Evolutionary conservation across 805 yeast genomes (phyloP).

Genomic region (Lachancea thermotolerans): DNA sequence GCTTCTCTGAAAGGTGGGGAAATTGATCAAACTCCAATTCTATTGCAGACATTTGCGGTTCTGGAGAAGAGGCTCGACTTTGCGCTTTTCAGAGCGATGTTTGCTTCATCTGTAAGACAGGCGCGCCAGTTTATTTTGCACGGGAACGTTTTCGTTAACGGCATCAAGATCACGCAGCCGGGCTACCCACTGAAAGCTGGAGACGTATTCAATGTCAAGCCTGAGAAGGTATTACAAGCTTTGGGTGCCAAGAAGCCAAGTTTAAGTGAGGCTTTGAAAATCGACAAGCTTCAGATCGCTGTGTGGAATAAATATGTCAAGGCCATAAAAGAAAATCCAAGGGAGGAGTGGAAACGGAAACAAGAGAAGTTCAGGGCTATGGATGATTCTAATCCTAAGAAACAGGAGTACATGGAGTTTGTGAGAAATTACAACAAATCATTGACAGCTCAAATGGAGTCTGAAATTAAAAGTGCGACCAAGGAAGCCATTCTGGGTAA

Average conservation of each 20-base stretch:
- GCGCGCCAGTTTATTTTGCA: slow-evolving; percentile 81
- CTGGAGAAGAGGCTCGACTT: slow-evolving; percentile 84
- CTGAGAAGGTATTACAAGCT: slow-evolving; percentile 78
- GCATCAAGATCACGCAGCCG: slow-evolving; percentile 70
- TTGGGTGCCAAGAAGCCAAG: slow-evolving; percentile 82
- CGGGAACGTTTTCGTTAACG: slow-evolving; percentile 83
- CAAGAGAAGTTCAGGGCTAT: slow-evolving; percentile 17
- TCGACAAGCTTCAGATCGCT: slow-evolving; percentile 64
- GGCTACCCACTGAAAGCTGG: slow-evolving; percentile 74
- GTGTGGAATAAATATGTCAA: slow-evolving; percentile 72
- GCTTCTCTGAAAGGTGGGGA: slow-evolving; percentile 59
- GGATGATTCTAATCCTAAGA: slow-evolving; percentile 24
- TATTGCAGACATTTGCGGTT: slow-evolving; percentile 81
- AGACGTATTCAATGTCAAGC: slow-evolving; percentile 78
- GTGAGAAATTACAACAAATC: slow-evolving; percentile 21
- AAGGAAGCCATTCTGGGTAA: slow-evolving; percentile 42
- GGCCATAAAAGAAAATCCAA: slow-evolving; percentile 44
- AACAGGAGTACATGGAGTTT: slow-evolving; percentile 19
- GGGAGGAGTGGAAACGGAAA: slow-evolving; percentile 23
- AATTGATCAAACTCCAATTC: slow-evolving; percentile 65
- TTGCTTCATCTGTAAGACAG: slow-evolving; percentile 89
- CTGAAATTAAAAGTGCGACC: slow-evolving; percentile 31
- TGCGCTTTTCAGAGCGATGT: slow-evolving; percentile 86
- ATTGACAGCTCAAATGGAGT: slow-evolving; percentile 17
- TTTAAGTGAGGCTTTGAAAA: slow-evolving; percentile 54